Evolutionary conservation across 2,329 filamentous ascomycete species (phyloP), one percentile per base, ranked within the genome.

Genomic region (Pseudocercospora pini-densiflorae): DNA sequence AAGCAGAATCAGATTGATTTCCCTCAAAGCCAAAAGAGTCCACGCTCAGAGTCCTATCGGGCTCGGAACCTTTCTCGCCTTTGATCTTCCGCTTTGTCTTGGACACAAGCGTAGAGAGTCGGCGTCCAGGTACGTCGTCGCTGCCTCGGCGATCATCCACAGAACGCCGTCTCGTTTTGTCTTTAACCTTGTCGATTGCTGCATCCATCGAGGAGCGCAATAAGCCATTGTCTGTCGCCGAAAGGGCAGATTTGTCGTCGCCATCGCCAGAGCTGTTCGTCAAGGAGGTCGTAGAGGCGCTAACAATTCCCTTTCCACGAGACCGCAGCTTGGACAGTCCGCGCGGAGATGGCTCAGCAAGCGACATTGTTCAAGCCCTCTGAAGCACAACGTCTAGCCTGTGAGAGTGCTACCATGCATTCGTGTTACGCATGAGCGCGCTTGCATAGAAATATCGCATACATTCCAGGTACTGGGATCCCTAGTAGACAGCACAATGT

Each of bases 81-180:
- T 71, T 71, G 16, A 71, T 67, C 53, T 70, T 71, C 36, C 72
- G 77, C 74, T 73, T 75, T n/a, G 71, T 63, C 43, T 70, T 71
- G 29, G 67, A 67, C 2, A 77, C 63, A 63, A 88, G 76, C 70
- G 83, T 86, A 10, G 85, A 83, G 68, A 88, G 81, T 61, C 84
- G 82, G 70, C 79, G 82, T 66, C 74, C 74, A 29, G 69, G 51
- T 8, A 53, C 63, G 43, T 81, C 82, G 57, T 78, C 78, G 72
- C 79, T 79, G 71, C 78, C 79, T 19, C 73, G 66, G 19, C 77
- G 72, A 62, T 79, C 79, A 53, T 82, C 81, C 10, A 70, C 70
- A n/a, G 79, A 80, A 60, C 71, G 72, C 59, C 79, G 76, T 23
- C 66, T 66, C 36, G 77, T 77, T 65, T 74, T 73, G 45, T 76